Evolutionary conservation across 345 rosid species (phyloP).

Genomic region (Eucalyptus leucophloia): DNA sequence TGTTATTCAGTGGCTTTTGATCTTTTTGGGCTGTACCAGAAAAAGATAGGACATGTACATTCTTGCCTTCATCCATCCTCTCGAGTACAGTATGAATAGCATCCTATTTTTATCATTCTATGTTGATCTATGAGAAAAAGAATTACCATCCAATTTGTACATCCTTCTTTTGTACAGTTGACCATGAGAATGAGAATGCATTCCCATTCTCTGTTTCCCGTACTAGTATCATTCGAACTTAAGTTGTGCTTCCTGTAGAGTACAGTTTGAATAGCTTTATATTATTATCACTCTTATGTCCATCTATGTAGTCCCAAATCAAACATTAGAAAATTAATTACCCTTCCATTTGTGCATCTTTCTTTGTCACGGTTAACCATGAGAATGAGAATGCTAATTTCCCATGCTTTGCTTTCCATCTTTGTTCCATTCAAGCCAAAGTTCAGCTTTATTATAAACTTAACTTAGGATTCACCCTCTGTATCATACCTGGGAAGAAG

Average conservation of each 20-base stretch:
- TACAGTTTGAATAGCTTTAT: not conserved
- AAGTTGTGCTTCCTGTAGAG: not conserved
- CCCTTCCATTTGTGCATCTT: not conserved
- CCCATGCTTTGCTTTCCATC: not conserved
- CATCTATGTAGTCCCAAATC: not conserved
- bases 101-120: not conserved
- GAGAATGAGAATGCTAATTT: not conserved
- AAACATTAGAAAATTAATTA: not conserved
- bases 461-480: not conserved
- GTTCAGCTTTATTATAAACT: not conserved
- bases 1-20: not conserved
- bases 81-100: not conserved
- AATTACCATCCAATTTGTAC: not conserved
- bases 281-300: not conserved
- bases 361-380: not conserved
- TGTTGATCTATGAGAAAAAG: not conserved
- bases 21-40: not conserved
- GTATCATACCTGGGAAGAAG: not conserved
- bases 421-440: not conserved
- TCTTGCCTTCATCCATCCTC: not conserved
- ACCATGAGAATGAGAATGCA: not conserved
- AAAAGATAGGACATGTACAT: not conserved
- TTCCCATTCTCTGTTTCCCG: not conserved
- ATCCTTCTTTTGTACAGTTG: not conserved
- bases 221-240: not conserved